These are phyloP conservation scores for Alternaria novae-zelandiae DNA, from an alignment of 2,329 filamentous ascomycete genomes.

Conservation along the genomic window DNA sequence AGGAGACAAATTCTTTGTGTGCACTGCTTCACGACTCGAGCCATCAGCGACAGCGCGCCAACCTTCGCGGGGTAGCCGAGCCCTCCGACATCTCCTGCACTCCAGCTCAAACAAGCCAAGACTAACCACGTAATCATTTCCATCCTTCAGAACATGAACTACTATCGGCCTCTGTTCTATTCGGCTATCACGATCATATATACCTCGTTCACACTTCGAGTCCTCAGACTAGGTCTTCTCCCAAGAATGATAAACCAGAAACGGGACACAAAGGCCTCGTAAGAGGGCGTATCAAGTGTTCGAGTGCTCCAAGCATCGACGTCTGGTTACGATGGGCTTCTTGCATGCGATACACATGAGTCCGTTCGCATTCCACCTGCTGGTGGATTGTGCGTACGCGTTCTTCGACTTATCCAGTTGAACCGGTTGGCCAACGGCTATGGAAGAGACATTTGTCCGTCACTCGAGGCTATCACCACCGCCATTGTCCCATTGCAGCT, in stretches of 20 bases:
- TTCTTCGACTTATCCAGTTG: too few species aligned
- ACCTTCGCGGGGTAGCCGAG: conserved; percentile 9
- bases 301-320: too few species aligned
- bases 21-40: background rate
- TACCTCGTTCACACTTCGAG: conserved; percentile 24
- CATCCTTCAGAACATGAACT: conserved; percentile 12
- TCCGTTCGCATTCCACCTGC: too few species aligned
- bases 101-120: background rate
- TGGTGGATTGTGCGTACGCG: too few species aligned
- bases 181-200: conserved; percentile 23
- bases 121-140: background rate
- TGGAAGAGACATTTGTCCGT: too few species aligned
- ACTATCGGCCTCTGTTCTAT: conserved; percentile 24
- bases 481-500: too few species aligned
- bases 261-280: background rate
- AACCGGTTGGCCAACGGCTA: too few species aligned
- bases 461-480: too few species aligned
- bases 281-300: too few species aligned
- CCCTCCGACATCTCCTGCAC: background rate
- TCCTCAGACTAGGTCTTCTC: conserved; percentile 18
- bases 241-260: conserved; percentile 10
- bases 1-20: background rate
- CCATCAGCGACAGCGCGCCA: background rate
- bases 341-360: too few species aligned
- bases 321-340: too few species aligned